A percentile compares a stretch with the other conserved stretches of the same genome.
Conservation (phyloP, 768 basidiomycete species). For the Psilocybe subaeruginosa region DNA sequence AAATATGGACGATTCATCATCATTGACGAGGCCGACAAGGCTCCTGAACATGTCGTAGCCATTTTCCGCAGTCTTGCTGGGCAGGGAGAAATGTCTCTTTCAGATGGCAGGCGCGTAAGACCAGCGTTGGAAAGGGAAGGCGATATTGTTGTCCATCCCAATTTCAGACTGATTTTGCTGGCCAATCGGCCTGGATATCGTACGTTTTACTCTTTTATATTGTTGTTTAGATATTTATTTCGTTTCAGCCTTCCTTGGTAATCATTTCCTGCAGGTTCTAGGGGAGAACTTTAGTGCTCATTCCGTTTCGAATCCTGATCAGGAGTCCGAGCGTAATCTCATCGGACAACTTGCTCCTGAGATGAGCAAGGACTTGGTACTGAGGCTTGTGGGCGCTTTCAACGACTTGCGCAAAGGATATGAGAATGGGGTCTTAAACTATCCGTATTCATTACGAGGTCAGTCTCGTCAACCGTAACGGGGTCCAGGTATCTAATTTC, state of each 20-base stretch:
- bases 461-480: background rate
- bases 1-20: slow-evolving; percentile 65
- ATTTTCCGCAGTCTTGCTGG: slow-evolving; percentile 72
- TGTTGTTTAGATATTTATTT: background rate
- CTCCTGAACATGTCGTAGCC: slow-evolving; percentile 73
- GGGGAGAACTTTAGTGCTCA: slow-evolving; percentile 73
- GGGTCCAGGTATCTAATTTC: background rate
- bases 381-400: slow-evolving; percentile 64
- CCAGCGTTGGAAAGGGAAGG: slow-evolving; percentile 45
- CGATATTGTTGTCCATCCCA: slow-evolving; percentile 64
- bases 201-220: slow-evolving; percentile 30
- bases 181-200: slow-evolving; percentile 75
- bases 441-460: slow-evolving; percentile 74
- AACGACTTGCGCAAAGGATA: slow-evolving; percentile 63
- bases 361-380: slow-evolving; percentile 52
- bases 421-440: slow-evolving; percentile 58
- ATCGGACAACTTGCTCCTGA: slow-evolving; percentile 66
- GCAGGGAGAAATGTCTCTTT: slow-evolving; percentile 63
- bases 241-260: slow-evolving; percentile 64
- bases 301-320: slow-evolving; percentile 68
- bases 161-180: slow-evolving; percentile 64
- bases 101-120: slow-evolving; percentile 64
- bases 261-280: slow-evolving; percentile 73
- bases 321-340: slow-evolving; percentile 63
- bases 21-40: slow-evolving; percentile 75